Percentiles rank a stretch among this genome's conserved stretches.
Evolutionary conservation across 306 rosid species (phyloP).

Genomic region (Parietaria judaica): DNA sequence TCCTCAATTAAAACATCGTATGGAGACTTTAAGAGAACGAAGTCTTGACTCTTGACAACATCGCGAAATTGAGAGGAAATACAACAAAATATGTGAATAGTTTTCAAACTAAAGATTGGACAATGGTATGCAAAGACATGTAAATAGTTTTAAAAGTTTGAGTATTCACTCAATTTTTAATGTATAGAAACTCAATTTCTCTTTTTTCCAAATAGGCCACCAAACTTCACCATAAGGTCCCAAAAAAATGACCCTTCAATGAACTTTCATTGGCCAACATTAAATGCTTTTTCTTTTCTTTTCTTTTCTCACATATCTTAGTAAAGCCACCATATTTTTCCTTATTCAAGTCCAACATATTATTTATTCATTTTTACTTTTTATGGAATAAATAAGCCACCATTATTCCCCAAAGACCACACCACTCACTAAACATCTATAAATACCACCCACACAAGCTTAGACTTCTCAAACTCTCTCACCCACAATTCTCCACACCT

Average conservation of each 20-base stretch:
- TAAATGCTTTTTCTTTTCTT: background rate
- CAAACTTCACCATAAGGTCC: too few relatives aligned
- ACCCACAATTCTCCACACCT: conserved; percentile 1
- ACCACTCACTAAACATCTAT: background rate
- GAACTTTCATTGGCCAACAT: background rate
- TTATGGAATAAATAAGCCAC: background rate
- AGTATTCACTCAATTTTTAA: too few relatives aligned
- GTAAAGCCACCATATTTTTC: background rate
- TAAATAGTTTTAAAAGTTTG: too few relatives aligned
- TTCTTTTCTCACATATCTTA: background rate
- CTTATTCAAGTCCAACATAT: background rate
- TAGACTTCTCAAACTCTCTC: conserved; percentile 11
- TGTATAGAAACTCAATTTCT: too few relatives aligned
- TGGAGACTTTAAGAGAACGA: too few relatives aligned
- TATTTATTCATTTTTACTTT: background rate
- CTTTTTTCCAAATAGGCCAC: too few relatives aligned
- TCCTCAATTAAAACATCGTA: too few relatives aligned
- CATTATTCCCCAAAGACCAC: conserved; percentile 1
- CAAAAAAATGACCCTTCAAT: background rate
- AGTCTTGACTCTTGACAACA: too few relatives aligned
- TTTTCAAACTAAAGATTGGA: too few relatives aligned
- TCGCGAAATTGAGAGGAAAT: too few relatives aligned
- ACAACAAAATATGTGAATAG: too few relatives aligned
- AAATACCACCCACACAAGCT: background rate
- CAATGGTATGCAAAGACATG: too few relatives aligned